Evolutionary conservation across 164 flowering plant genomes (phyloP), one percentile per base, ranked within the genome.

Genomic region (Annona cherimola): DNA sequence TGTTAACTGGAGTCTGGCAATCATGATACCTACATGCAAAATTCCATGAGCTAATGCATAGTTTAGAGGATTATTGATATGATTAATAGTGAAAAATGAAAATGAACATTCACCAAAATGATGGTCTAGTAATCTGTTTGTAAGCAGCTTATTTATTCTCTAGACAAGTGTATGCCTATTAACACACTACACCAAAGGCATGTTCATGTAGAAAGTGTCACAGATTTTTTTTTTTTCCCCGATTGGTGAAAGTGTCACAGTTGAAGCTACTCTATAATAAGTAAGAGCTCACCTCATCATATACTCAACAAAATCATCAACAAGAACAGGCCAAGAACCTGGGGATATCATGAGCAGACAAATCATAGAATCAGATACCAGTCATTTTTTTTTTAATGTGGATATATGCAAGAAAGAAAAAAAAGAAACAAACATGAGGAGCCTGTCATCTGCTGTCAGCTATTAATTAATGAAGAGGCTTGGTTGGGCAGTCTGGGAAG

Each of bases 251-350:
- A 50, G 57, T 50, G 14, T 26, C 57, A 50, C 9, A 16, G 57
- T 50, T 50, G 57, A 50, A 50, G 57, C 9, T 16, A 50, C 9
- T 16, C 57, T 50, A 50, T 9, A 16, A 50, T 6, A 3, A 50
- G 14, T 11, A 50, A 50, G 57, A 9, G 57, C 57, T 50, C 57
- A 62, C 65, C 65, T 62, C 0, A 39, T 62, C 35, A 62, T 62
- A 62, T 62, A 39, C 40, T 62, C 65, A 4, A 62, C 65, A 39
- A 62, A 62, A 16, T 62, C 65, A 62, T 62, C 65, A 39, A 62
- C 19, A 2, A 62, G 65, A 26, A 62, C 65, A 62, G 65, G 65
- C 65, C 65, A 62, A 62, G 65, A 62, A 62, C 65, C 65, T 62
- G 41, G 6, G 9, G 57, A 50, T 50, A 50, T 50, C 14, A 8